A percentile compares a stretch with the other conserved stretches of the same genome.
Evolutionary conservation across 2,329 filamentous ascomycete species (phyloP).

Genomic region (Pseudogymnoascus sp.): DNA sequence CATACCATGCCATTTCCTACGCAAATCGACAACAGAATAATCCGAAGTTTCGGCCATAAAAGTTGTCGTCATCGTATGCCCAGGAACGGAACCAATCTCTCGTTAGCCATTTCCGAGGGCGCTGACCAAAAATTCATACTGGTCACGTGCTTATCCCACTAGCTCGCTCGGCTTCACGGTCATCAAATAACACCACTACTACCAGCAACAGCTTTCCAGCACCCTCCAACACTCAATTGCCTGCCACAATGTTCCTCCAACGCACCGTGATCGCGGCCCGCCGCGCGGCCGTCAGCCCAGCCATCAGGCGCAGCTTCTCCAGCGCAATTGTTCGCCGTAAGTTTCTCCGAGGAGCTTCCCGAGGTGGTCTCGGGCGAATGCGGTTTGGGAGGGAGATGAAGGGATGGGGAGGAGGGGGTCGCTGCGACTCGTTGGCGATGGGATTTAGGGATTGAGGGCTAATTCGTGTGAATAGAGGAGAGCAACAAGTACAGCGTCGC

Average conservation of each 20-base stretch:
- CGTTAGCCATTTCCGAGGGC: neutral
- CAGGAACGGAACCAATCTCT: conserved; percentile 2
- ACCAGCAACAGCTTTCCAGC: conserved; percentile 1
- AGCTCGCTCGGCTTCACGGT: conserved; percentile 8
- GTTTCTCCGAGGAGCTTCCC: conserved; percentile 19
- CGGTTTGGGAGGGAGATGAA: neutral
- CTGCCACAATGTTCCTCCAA: conserved; percentile 53
- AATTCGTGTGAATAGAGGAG: neutral
- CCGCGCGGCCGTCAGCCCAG: conserved; percentile 48
- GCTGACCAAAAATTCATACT: neutral
- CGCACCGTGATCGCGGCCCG: conserved; percentile 55
- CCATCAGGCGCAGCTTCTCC: conserved; percentile 51
- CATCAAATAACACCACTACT: conserved; percentile 8
- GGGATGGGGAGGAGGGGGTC: neutral
- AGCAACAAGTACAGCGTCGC: conserved; percentile 7
- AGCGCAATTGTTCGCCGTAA: conserved; percentile 57
- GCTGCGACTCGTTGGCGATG: neutral
- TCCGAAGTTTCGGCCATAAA: neutral
- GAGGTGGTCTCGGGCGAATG: neutral
- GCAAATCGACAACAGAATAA: neutral
- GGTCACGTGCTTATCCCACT: conserved; percentile 5
- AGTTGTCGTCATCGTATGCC: neutral
- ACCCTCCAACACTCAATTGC: conserved; percentile 24
- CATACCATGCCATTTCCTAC: neutral
- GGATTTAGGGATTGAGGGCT: neutral